phyloP scores from a whole-genome alignment of 441 rosid species.

The Erodium moschatum region DNA sequence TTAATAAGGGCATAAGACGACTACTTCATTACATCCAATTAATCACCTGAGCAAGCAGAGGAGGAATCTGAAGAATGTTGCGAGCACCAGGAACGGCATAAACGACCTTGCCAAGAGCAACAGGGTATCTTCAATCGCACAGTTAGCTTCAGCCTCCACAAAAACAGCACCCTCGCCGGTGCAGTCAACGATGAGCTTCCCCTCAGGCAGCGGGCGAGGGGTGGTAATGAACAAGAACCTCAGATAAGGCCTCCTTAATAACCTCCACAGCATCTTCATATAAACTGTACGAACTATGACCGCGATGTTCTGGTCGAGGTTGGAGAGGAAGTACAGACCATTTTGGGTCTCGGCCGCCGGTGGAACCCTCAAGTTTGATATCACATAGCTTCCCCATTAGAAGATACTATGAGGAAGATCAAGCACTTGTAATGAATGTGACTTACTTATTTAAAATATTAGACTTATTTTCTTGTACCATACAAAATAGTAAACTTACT shows the following conservation, averaged over 20 bases:
- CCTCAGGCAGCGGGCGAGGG: slow-evolving; percentile 67
- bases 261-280: slow-evolving; percentile 47
- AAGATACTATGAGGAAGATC: too few relatives aligned
- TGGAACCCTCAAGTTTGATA: slow-evolving; percentile 31
- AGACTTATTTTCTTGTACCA: too few relatives aligned
- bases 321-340: slow-evolving; percentile 69
- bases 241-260: slow-evolving; percentile 49
- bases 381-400: not conserved
- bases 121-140: slow-evolving; percentile 38
- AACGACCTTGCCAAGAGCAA: slow-evolving; percentile 62
- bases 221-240: slow-evolving; percentile 59
- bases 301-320: slow-evolving; percentile 75
- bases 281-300: slow-evolving; percentile 62
- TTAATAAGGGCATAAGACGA: too few relatives aligned
- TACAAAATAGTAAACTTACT: too few relatives aligned
- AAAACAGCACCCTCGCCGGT: slow-evolving; percentile 73
- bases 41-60: slow-evolving; percentile 59
- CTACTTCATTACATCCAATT: too few relatives aligned
- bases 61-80: slow-evolving; percentile 73
- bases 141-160: slow-evolving; percentile 73
- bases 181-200: slow-evolving; percentile 71
- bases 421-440: too few relatives aligned
- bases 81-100: slow-evolving; percentile 56
- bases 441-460: too few relatives aligned
- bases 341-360: slow-evolving; percentile 66